Percentiles rank a stretch among this genome's conserved stretches.
Conservation (phyloP, 139 green algal genomes). For the Deuterostichococcus epilithicus region DNA sequence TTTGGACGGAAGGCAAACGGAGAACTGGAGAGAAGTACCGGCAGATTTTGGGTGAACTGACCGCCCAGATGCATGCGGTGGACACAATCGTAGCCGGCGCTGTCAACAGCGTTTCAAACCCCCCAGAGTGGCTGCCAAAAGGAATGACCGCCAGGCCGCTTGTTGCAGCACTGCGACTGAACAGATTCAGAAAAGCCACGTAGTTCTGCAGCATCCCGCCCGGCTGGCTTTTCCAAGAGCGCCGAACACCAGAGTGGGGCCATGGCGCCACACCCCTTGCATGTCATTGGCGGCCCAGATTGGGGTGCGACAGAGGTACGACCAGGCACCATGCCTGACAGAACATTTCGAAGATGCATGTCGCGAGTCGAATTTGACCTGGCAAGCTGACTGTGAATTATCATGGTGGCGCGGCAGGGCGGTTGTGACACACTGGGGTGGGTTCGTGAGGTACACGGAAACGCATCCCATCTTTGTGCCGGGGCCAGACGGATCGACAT, state of each 20-base stretch:
- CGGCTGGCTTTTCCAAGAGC: no score
- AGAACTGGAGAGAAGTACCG: no score
- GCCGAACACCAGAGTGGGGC: no score
- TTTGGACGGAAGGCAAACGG: no score
- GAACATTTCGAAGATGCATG: not conserved
- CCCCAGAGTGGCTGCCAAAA: no score
- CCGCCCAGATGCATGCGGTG: slow-evolving; percentile 13
- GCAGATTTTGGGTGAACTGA: slow-evolving; percentile 6
- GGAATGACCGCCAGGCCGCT: no score
- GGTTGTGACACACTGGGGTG: slow-evolving; percentile 40
- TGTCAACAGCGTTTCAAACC: not conserved
- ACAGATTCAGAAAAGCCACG: no score
- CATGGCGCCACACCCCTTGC: no score
- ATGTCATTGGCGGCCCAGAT: slow-evolving; percentile 5
- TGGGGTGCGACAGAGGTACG: slow-evolving; percentile 33
- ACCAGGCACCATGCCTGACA: not conserved
- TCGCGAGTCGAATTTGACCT: not conserved
- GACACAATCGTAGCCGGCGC: not conserved
- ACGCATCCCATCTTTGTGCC: slow-evolving; percentile 12
- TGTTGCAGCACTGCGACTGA: no score
- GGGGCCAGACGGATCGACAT: no score
- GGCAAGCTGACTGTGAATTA: no score
- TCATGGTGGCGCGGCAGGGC: slow-evolving; percentile 28
- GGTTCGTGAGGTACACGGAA: slow-evolving; percentile 45
- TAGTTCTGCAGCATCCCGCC: no score